phyloP scores from a whole-genome alignment of 345 rosid genomes.

The Dimocarpus longan region DNA sequence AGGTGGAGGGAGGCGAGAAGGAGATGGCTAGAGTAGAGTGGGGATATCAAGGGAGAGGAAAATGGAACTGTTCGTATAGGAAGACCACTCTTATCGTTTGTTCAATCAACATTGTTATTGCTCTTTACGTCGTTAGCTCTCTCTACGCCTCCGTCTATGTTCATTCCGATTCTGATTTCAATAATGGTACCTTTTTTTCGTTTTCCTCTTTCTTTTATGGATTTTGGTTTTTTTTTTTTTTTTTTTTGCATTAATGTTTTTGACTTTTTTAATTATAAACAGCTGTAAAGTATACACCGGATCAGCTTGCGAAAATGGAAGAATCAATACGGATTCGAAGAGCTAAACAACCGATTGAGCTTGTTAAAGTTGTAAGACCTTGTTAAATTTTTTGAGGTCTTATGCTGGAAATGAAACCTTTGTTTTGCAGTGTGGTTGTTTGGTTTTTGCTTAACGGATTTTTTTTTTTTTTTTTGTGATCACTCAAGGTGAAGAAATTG shows the following conservation, averaged over 20 bases:
- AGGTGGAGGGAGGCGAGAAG: conserved; percentile 28
- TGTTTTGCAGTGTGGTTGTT: not conserved
- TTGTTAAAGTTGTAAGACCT: conserved; percentile 60
- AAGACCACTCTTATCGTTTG: conserved; percentile 81
- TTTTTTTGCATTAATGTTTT: not conserved
- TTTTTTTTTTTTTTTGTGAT: conserved; percentile 5
- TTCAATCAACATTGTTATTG: conserved; percentile 82
- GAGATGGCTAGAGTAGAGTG: conserved; percentile 71
- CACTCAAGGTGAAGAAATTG: conserved; percentile 60
- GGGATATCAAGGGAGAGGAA: conserved; percentile 50
- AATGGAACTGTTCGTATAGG: conserved; percentile 67
- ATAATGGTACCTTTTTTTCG: conserved; percentile 2
- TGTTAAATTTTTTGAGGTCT: not conserved
- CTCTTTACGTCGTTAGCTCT: conserved; percentile 87
- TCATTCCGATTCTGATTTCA: conserved; percentile 49
- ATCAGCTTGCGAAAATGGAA: conserved; percentile 89
- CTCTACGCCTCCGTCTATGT: conserved; percentile 78
- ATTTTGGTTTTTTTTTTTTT: not conserved
- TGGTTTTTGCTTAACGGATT: conserved; percentile 8
- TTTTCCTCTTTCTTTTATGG: not conserved
- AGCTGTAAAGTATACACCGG: conserved; percentile 76
- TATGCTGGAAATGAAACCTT: not conserved
- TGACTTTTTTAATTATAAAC: conserved; percentile 12
- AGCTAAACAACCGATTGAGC: conserved; percentile 61
- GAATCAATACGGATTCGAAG: conserved; percentile 86